phyloP scores from a whole-genome alignment of 257 asterid genomes.

The Solanum paucissectum region DNA sequence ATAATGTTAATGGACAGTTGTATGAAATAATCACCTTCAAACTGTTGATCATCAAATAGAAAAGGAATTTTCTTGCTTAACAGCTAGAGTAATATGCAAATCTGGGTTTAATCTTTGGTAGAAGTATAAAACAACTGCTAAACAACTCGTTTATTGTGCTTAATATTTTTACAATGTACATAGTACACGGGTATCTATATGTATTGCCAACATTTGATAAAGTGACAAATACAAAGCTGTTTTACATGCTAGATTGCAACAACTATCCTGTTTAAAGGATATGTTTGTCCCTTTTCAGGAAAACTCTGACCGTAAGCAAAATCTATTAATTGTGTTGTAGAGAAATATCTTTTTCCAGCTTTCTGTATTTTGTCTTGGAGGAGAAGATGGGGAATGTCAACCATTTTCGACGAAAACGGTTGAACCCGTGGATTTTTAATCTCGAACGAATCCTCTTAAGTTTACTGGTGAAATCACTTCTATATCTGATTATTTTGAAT shows the following conservation, averaged over 20 bases:
- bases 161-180: not conserved
- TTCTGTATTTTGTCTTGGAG: conserved; percentile 43
- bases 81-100: not conserved
- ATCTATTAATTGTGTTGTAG: not conserved
- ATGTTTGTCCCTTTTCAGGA: not conserved
- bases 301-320: not conserved
- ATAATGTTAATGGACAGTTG: not conserved
- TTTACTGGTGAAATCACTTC: conserved; percentile 30
- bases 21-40: not conserved
- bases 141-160: not conserved
- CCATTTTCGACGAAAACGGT: conserved; percentile 45
- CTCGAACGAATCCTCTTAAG: conserved; percentile 53
- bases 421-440: conserved; percentile 55
- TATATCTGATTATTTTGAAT: conserved; percentile 29
- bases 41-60: not conserved
- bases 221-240: not conserved
- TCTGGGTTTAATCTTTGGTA: not conserved
- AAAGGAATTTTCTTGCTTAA: not conserved
- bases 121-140: not conserved
- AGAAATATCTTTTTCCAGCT: conserved; percentile 19
- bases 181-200: not conserved
- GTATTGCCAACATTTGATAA: not conserved
- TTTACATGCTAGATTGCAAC: not conserved
- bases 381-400: conserved; percentile 43
- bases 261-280: not conserved